A percentile compares a stretch with the other conserved stretches of the same genome.
phyloP scores from a whole-genome alignment of 148 eudicot species.

The Bassia scoparia region DNA sequence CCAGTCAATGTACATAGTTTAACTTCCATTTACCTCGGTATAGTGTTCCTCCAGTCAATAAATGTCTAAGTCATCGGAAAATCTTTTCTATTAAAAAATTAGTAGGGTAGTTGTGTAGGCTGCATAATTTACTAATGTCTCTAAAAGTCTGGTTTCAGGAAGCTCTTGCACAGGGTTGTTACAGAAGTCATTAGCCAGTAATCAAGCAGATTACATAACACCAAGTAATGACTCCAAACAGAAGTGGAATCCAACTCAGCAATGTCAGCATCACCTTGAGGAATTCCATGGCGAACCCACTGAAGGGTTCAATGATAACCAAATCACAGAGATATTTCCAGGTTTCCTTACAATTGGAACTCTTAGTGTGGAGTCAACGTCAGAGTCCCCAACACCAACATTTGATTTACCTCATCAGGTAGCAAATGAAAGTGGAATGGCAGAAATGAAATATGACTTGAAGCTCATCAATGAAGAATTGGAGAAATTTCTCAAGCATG shows the following conservation, averaged over 20 bases:
- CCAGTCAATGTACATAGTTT: constrained; percentile 1
- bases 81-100: neutral
- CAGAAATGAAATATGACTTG: constrained; percentile 46
- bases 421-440: constrained; percentile 29
- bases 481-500: constrained; percentile 52
- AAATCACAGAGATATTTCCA: constrained; percentile 35
- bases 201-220: constrained; percentile 31
- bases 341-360: constrained; percentile 80
- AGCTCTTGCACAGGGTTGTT: constrained; percentile 26
- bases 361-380: constrained; percentile 46
- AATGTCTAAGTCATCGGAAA: neutral
- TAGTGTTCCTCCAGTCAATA: neutral
- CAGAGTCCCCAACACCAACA: constrained; percentile 59
- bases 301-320: constrained; percentile 32
- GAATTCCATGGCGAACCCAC: constrained; percentile 7
- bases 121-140: constrained; percentile 1
- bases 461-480: constrained; percentile 53
- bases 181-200: constrained; percentile 33
- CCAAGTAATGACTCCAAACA: constrained; percentile 29
- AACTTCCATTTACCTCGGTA: neutral
- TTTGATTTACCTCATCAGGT: constrained; percentile 38
- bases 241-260: constrained; percentile 25
- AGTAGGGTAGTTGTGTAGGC: neutral
- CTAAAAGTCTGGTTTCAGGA: constrained; percentile 34
- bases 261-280: constrained; percentile 15